A percentile compares a stretch with the other conserved stretches of the same genome.
These are phyloP conservation scores for Blastobotrys muscicola DNA, from an alignment of 805 yeast genomes.

Conservation along the genomic window DNA sequence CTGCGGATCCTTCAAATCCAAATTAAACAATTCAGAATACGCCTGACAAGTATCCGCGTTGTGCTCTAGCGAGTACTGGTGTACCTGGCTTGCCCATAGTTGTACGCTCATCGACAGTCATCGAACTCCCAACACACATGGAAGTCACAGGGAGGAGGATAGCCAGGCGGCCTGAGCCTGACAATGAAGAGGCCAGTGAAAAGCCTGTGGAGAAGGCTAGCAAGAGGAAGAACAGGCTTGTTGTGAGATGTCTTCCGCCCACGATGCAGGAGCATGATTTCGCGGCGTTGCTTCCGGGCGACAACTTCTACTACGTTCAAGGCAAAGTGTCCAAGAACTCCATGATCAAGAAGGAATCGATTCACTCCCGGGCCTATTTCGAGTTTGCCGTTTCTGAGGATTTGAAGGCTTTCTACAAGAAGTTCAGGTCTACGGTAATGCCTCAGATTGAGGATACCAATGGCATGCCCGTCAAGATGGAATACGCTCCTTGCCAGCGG, in stretches of 20 bases:
- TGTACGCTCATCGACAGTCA: slow-evolving; percentile 9
- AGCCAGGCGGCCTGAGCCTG: background rate
- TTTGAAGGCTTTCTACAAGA: slow-evolving; percentile 26
- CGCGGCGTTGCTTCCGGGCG: slow-evolving; percentile 20
- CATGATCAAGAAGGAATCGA: slow-evolving; percentile 30
- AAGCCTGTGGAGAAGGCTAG: background rate
- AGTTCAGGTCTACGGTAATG: slow-evolving; percentile 26
- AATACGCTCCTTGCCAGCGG: slow-evolving; percentile 21
- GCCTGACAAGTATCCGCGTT: background rate
- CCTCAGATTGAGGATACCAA: slow-evolving; percentile 10
- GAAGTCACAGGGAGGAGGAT: no score
- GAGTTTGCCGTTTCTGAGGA: slow-evolving; percentile 27
- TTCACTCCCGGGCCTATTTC: slow-evolving; percentile 36
- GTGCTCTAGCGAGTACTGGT: background rate
- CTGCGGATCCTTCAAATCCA: slow-evolving; percentile 27
- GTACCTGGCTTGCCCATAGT: slow-evolving; percentile 7
- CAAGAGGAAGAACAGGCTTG: slow-evolving; percentile 21
- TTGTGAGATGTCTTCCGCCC: slow-evolving; percentile 39
- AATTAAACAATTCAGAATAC: slow-evolving; percentile 17
- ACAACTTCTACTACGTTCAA: slow-evolving; percentile 14
- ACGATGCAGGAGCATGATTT: slow-evolving; percentile 29
- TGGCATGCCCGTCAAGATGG: slow-evolving; percentile 13
- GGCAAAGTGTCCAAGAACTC: slow-evolving; percentile 23
- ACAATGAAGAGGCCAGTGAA: background rate
- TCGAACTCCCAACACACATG: background rate